Base-by-base conservation (phyloP, 2,329 filamentous ascomycete species). In the Alternaria atra region DNA sequence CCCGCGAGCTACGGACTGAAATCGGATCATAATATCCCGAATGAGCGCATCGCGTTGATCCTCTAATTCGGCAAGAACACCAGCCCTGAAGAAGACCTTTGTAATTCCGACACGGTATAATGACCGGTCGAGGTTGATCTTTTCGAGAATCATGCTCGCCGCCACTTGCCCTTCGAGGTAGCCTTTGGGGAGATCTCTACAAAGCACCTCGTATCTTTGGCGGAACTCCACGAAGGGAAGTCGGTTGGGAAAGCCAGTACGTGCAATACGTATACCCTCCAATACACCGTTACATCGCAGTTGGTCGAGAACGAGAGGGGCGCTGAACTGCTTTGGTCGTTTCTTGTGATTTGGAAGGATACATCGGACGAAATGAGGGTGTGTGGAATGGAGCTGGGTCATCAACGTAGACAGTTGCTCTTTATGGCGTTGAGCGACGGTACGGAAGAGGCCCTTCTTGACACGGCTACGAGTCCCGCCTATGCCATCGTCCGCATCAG, bases 271-370 rank as follows among this genome's bases (percentile, higher is more conserved):
- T 73, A 99, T 99, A 64, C 95, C 95, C 81, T 99, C 95, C n/a
- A 99, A 85, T 3, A 99, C 95, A 91, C 95, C 95, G 77, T 99
- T 99, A 81, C 95, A 99, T 53, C 95, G 89, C n/a, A 99, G 83
- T 77, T 99, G 96, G 73, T 99, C 95, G 6, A 99, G 85, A 2
- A 99, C 96, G n/a, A 99, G 87, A 2, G 93, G 88, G 3, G 92
- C 92, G 74, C 91, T 92, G 79, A 98, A 93, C 75, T 94, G 91
- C 80, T 99, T 99, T 0, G 95, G 93, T 25, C 90, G 87, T 80
- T 99, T 99, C 80, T 97, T 97, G 83, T 99, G 95, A 75, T 99
- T 99, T 4, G 95, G 96, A 61, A 99, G 85, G 64, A 99, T 99
- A 76, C 95, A 99, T 47, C 95, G 91, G 30, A 99, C 95, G 76